Conservation (phyloP, 176 grass and related monocot species). For the Lolium perenne region DNA sequence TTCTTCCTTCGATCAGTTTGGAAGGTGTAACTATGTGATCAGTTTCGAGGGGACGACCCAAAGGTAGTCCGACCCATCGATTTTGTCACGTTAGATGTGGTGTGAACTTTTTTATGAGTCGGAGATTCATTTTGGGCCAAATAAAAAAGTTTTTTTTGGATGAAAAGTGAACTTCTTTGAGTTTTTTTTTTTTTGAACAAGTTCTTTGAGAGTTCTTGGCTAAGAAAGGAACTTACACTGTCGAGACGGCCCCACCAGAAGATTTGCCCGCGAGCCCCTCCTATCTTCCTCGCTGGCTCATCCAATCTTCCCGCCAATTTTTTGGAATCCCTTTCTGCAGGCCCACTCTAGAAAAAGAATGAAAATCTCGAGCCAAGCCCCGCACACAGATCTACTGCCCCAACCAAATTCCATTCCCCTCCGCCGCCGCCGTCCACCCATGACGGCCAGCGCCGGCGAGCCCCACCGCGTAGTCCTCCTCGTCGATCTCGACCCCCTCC, state of each 20-base stretch:
- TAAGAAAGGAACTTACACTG: not conserved
- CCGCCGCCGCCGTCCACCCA: conserved; percentile 38
- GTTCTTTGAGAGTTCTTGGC: no score
- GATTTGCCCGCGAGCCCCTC: not conserved
- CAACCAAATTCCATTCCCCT: not conserved
- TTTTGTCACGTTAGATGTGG: no score
- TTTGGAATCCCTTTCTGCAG: conserved; percentile 36
- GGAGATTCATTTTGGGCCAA: no score
- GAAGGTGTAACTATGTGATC: no score
- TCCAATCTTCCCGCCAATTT: conserved; percentile 57
- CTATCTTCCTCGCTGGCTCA: not conserved
- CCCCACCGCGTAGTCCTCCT: conserved; percentile 71
- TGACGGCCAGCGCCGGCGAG: conserved; percentile 41
- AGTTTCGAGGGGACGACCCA: no score
- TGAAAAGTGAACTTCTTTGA: no score
- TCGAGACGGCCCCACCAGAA: not conserved
- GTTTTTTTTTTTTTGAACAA: no score
- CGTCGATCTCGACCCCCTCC: conserved; percentile 63
- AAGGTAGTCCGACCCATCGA: no score
- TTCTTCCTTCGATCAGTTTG: no score
- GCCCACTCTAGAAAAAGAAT: not conserved
- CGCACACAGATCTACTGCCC: conserved; percentile 43
- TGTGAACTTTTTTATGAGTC: no score
- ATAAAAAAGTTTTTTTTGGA: no score
- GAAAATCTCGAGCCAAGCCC: not conserved